Evolutionary conservation across 1,284 basidiomycete species (phyloP), one percentile per base, ranked within the genome.

Genomic region (Inonotus obliquus): DNA sequence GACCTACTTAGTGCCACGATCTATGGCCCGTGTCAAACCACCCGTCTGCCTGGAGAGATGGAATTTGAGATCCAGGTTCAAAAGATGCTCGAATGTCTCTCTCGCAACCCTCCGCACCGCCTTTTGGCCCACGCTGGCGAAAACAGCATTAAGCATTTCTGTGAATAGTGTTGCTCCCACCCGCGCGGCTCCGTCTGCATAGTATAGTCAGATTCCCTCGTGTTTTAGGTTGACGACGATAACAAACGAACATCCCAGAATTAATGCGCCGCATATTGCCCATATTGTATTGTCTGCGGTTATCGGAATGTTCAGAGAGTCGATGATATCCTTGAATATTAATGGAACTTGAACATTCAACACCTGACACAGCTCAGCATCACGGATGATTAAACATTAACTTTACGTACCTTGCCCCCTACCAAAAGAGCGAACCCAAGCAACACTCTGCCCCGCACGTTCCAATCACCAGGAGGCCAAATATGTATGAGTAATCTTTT

Each of bases 331-430:
- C 74, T 98, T 99, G 84, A 99, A 99, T 66, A 98, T 81, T 67
- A 95, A 86, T 0, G 97, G 96, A 4, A 99, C 96, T 81, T 98
- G 96, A 0, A 99, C 96, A 71, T 98, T 99, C 62, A 98, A 77
- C 29, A 97, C 76, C 89, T 91, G 63, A 60, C 19, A 19, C 14
- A 4, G 55, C 21, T 23, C 14, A 27, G 47, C 1, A 29, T 17
- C 48, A 51, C 41, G 25, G 21, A 29, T 39, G 47, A 51, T 21
- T 14, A 37, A 52, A 25, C 17, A 61, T 38, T 35, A 23, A 21
- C 25, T 59, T 60, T 37, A 71, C 76, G 58, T 64, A 96, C 92
- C 83, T 99, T 99, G 59, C 94, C 96, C 5, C 84, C 79, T 39
- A 98, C 79, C 39, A 99, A 79, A 59, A 99, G 75, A 0, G 78